Percentiles rank a stretch among this genome's conserved stretches.
These are phyloP conservation scores for Saccharomyces mikatae DNA, from an alignment of 805 yeast species.

Conservation along the genomic window DNA sequence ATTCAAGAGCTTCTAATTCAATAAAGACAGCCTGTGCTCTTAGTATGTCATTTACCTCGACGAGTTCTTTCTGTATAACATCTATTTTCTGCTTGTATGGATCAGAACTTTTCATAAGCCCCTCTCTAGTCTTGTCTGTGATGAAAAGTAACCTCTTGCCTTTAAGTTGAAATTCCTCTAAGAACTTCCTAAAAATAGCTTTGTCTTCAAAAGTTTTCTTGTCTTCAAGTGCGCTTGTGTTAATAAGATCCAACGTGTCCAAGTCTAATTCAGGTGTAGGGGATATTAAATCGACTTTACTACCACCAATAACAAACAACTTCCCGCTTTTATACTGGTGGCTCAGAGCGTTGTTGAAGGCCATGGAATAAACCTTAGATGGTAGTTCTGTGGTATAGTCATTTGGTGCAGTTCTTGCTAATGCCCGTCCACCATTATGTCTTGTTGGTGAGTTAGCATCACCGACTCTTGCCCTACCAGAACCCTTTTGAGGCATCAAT, in stretches of 20 bases:
- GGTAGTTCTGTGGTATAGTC: constrained; percentile 80
- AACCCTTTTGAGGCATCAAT: constrained; percentile 82
- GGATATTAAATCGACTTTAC: constrained; percentile 13
- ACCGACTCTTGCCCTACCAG: constrained; percentile 93
- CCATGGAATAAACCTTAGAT: constrained; percentile 59
- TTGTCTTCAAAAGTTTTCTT: constrained; percentile 23
- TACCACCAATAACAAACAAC: constrained; percentile 60
- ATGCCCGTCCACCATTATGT: constrained; percentile 81
- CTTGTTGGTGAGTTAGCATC: constrained; percentile 92
- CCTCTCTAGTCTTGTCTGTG: constrained; percentile 50
- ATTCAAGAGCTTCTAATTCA: constrained; percentile 65
- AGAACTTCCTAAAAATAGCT: constrained; percentile 38
- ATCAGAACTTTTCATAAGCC: constrained; percentile 53
- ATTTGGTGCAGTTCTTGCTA: constrained; percentile 84
- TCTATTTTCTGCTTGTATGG: constrained; percentile 46
- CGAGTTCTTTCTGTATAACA: constrained; percentile 64
- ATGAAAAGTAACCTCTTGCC: constrained; percentile 55
- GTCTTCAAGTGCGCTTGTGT: neutral
- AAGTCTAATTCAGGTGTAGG: constrained; percentile 15
- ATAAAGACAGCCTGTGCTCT: constrained; percentile 70
- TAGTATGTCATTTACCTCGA: constrained; percentile 75
- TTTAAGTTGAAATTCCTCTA: constrained; percentile 41
- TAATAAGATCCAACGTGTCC: constrained; percentile 15
- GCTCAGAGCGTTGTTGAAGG: constrained; percentile 75
- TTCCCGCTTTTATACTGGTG: constrained; percentile 70